Evolutionary conservation across 495 filamentous ascomycete species (phyloP), one percentile per base, ranked within the genome.

Genomic region (Pseudotulostoma volvatum): DNA sequence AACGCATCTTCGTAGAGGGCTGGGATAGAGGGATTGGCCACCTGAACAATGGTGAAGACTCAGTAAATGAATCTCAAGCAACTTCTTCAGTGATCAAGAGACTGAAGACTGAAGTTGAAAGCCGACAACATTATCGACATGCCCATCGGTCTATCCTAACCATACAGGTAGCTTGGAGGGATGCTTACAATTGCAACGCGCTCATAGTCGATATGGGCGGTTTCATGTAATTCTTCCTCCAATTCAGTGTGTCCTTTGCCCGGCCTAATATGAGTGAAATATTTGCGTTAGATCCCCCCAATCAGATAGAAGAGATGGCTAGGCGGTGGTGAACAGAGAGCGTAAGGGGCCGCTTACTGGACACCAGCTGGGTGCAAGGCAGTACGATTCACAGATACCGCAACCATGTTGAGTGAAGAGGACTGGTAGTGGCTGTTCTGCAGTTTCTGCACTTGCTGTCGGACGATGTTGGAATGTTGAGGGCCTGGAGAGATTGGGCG

Each of bases 131-230:
- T n/a, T n/a, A n/a, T n/a, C n/a, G n/a, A n/a, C n/a, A n/a, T n/a
- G n/a, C n/a, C n/a, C n/a, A n/a, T n/a, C n/a, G n/a, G n/a, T n/a
- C n/a, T n/a, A n/a, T n/a, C n/a, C n/a, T n/a, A n/a, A n/a, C n/a
- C n/a, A n/a, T n/a, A n/a, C n/a, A n/a, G n/a, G n/a, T n/a, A n/a
- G n/a, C n/a, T n/a, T n/a, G n/a, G n/a, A n/a, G n/a, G n/a, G n/a
- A n/a, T n/a, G n/a, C 79, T 54, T 68, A 93, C 87, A 69, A 97
- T 97, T 41, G 92, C 81, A 49, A 97, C 90, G 50, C 92, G 81
- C 63, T 95, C 83, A 57, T 96, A 97, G 76, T 97, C 90, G 64
- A 97, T 96, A 71, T 96, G 86, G 49, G 90, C 92, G 59, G 83
- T 86, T 64, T 96, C 85, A 60, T 96, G 88, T 31, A 97, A 78